phyloP scores from a whole-genome alignment of 768 basidiomycete species.

The Tricholoma terreum region DNA sequence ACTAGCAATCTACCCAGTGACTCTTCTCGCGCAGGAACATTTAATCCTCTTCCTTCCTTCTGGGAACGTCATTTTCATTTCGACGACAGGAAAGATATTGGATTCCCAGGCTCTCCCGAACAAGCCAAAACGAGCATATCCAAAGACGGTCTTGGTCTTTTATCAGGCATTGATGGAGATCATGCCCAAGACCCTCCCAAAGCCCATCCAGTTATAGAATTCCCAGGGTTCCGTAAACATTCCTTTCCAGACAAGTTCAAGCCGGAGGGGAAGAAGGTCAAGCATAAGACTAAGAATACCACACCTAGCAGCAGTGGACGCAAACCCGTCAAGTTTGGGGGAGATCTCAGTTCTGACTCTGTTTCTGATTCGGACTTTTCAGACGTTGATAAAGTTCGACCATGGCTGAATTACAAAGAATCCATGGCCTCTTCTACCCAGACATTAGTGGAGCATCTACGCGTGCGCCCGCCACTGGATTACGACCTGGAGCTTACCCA shows the following conservation, averaged over 20 bases:
- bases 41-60: slow-evolving; percentile 47
- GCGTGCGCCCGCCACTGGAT: not conserved
- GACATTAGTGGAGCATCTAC: slow-evolving; percentile 11
- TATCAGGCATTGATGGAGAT: slow-evolving; percentile 6
- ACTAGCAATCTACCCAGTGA: slow-evolving; percentile 50
- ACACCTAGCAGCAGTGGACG: slow-evolving; percentile 12
- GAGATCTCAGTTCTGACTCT: slow-evolving; percentile 28
- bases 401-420: slow-evolving; percentile 14
- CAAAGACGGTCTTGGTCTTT: slow-evolving; percentile 8
- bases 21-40: slow-evolving; percentile 53
- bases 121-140: slow-evolving; percentile 10
- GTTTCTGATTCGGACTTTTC: slow-evolving; percentile 23
- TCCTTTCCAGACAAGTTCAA: slow-evolving; percentile 14
- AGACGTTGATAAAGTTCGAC: slow-evolving; percentile 7
- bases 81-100: slow-evolving; percentile 16
- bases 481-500: slow-evolving; percentile 5
- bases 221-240: slow-evolving; percentile 27
- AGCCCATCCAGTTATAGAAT: slow-evolving; percentile 1
- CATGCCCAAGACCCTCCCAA: not conserved
- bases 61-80: slow-evolving; percentile 48
- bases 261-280: slow-evolving; percentile 1
- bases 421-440: slow-evolving; percentile 19
- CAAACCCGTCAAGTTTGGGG: slow-evolving; percentile 34
- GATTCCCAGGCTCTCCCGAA: slow-evolving; percentile 21
- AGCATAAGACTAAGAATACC: slow-evolving; percentile 1